A percentile compares a stretch with the other conserved stretches of the same genome.
phyloP scores from a whole-genome alignment of 176 grass and related monocot genomes.

The bread wheat (Triticum aestivum) region DNA sequence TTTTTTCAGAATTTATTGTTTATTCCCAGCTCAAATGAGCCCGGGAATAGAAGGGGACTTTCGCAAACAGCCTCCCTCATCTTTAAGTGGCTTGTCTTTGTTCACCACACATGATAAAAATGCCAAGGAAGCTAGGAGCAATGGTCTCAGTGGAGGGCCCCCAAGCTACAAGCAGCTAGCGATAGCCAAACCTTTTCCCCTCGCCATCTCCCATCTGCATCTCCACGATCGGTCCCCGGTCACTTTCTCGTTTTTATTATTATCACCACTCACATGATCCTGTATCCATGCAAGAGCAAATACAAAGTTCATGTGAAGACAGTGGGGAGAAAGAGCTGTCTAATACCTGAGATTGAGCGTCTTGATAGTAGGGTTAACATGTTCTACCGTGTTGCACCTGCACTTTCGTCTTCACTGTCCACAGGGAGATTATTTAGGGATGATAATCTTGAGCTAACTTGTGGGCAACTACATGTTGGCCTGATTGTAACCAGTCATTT shows the following conservation, averaged over 20 bases:
- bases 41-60: no score
- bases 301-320: not conserved
- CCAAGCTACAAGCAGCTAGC: not conserved
- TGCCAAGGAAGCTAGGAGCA: not conserved
- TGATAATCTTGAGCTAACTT: not conserved
- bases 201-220: conserved; percentile 9
- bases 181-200: not conserved
- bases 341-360: not conserved
- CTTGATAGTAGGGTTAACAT: not conserved
- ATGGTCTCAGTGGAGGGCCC: conserved; percentile 33
- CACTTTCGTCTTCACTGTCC: not conserved
- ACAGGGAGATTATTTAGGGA: not conserved
- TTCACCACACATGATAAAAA: conserved; percentile 52
- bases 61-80: not conserved
- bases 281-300: conserved; percentile 6
- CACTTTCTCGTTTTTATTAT: conserved; percentile 22
- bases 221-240: not conserved
- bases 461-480: not conserved
- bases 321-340: not conserved
- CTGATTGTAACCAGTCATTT: not conserved
- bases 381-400: no score
- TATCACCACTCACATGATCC: conserved; percentile 12
- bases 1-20: no score
- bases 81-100: conserved; percentile 59
- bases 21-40: no score